phyloP scores from a whole-genome alignment of 176 grass and related monocot species.

The Lolium perenne region DNA sequence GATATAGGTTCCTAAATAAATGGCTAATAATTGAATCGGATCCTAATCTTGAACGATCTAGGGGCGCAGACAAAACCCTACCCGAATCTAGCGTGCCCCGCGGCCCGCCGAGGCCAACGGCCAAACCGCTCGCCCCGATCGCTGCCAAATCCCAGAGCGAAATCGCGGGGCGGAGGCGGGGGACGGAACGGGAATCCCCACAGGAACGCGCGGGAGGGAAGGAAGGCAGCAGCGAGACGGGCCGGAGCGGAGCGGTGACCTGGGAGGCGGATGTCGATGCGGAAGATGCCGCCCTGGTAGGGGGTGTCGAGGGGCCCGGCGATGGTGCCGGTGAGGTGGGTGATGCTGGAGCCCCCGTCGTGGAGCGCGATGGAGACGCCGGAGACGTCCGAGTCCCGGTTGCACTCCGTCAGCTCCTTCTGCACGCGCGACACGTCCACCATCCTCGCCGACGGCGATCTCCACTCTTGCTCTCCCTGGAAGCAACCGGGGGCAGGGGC shows the following conservation, averaged over 20 bases:
- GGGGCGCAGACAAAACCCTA: neutral
- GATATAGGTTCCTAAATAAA: neutral
- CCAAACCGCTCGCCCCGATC: slow-evolving; percentile 10
- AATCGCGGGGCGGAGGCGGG: neutral
- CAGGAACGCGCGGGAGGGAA: neutral
- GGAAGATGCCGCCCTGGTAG: slow-evolving; percentile 92
- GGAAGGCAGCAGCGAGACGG: neutral
- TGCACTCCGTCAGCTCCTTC: slow-evolving; percentile 97
- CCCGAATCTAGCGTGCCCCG: neutral
- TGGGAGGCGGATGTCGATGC: slow-evolving; percentile 86
- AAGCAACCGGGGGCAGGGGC: neutral
- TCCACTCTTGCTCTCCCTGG: no score
- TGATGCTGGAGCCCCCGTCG: slow-evolving; percentile 78
- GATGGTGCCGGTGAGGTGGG: slow-evolving; percentile 90
- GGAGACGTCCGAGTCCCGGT: slow-evolving; percentile 71
- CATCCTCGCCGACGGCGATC: slow-evolving; percentile 48
- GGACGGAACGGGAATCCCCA: neutral
- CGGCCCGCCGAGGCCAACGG: neutral
- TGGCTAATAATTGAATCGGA: neutral
- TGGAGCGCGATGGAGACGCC: slow-evolving; percentile 82
- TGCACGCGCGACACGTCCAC: slow-evolving; percentile 91
- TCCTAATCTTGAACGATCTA: slow-evolving; percentile 4
- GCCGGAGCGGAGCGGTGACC: slow-evolving; percentile 28
- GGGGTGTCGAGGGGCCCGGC: slow-evolving; percentile 75
- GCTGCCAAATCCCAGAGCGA: neutral